Conservation (phyloP, 2,329 filamentous ascomycete genomes). For the Nemania sp. region DNA sequence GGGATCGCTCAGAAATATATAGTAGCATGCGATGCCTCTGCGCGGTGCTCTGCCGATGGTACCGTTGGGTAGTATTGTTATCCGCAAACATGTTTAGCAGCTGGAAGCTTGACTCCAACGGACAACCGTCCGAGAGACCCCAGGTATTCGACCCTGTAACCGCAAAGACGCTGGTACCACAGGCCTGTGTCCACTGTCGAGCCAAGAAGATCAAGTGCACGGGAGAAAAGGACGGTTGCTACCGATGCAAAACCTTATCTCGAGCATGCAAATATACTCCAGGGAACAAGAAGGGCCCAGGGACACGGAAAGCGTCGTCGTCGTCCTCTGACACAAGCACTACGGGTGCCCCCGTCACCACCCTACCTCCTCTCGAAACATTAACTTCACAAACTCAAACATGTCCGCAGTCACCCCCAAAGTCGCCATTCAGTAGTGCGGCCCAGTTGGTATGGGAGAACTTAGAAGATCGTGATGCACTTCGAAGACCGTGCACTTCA, state of each 20-base stretch:
- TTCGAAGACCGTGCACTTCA: neutral
- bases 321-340: constrained; percentile 1
- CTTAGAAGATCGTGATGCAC: neutral
- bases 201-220: neutral
- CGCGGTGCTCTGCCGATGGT: neutral
- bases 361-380: neutral
- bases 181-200: constrained; percentile 1
- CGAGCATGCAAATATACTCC: neutral
- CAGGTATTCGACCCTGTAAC: neutral
- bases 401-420: neutral
- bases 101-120: neutral
- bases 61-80: neutral
- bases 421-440: neutral
- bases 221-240: neutral
- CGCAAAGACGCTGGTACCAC: neutral
- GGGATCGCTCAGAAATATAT: constrained; percentile 1
- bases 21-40: neutral
- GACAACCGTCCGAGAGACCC: constrained; percentile 1
- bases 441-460: neutral
- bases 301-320: neutral
- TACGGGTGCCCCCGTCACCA: neutral
- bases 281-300: neutral
- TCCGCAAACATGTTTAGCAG: constrained; percentile 5
- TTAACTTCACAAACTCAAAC: neutral
- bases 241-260: neutral